These are phyloP conservation scores for Pleurotus salmoneostramineus DNA, from an alignment of 768 basidiomycete genomes.

Conservation along the genomic window DNA sequence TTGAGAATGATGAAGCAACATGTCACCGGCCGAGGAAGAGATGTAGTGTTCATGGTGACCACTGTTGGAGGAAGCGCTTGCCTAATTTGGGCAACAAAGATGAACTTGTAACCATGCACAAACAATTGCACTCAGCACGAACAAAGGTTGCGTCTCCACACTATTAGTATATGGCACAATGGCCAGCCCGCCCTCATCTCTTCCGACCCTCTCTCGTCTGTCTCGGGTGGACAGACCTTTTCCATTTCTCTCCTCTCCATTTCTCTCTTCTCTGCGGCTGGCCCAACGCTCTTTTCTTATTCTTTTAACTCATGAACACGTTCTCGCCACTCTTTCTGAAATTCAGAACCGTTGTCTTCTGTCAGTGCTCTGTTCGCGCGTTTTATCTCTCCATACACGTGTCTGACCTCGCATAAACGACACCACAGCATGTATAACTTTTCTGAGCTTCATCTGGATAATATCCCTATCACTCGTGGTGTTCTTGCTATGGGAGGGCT, in stretches of 20 bases:
- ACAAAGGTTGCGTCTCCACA: no score
- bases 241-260: not conserved
- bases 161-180: not conserved
- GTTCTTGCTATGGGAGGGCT: conserved; percentile 41
- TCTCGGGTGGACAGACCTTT: conserved; percentile 8
- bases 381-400: not conserved
- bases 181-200: not conserved
- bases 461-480: conserved; percentile 41
- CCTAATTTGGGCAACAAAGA: not conserved
- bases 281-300: not conserved
- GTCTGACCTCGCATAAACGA: no score
- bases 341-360: conserved; percentile 15
- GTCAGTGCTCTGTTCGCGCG: conserved; percentile 13
- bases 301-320: conserved; percentile 10
- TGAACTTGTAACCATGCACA: not conserved
- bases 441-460: conserved; percentile 46
- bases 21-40: not conserved
- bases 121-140: not conserved
- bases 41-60: not conserved
- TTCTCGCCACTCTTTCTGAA: conserved; percentile 17
- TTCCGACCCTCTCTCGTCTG: not conserved
- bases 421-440: conserved; percentile 33
- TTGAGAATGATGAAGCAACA: conserved; percentile 13
- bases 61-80: not conserved
- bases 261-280: not conserved